Conservation (phyloP, 495 filamentous ascomycete genomes). For the Cercophora samala region DNA sequence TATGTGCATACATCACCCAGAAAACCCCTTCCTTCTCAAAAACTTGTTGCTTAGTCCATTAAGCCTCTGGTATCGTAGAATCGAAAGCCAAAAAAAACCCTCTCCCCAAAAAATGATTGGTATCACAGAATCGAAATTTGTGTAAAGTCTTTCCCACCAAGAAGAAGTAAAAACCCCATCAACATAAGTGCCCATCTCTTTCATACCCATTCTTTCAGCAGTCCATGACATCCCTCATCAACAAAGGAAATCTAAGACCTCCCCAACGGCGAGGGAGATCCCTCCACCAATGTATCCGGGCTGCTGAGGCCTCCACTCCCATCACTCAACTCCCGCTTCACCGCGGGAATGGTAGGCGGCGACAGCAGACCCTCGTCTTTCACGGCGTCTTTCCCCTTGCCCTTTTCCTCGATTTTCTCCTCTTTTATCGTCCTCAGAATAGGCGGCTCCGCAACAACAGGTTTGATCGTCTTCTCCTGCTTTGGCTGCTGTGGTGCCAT, state of each 20-base stretch:
- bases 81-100: neutral
- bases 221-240: neutral
- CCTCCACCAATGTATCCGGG: neutral
- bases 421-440: neutral
- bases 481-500: neutral
- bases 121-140: neutral
- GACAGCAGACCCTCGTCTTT: neutral
- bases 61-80: neutral
- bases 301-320: neutral
- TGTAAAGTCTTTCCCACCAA: neutral
- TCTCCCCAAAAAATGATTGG: neutral
- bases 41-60: neutral
- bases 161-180: too few species aligned
- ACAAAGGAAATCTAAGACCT: neutral
- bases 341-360: neutral
- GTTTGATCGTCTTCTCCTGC: neutral
- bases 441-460: neutral
- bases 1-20: neutral
- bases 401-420: neutral
- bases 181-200: too few species aligned
- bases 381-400: neutral
- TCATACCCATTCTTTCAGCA: too few species aligned
- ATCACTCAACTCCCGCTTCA: neutral
- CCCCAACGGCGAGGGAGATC: neutral
- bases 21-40: neutral